These are phyloP conservation scores for Arthrobotrys sinensis DNA, from an alignment of 2,329 filamentous ascomycete genomes.

Conservation along the genomic window DNA sequence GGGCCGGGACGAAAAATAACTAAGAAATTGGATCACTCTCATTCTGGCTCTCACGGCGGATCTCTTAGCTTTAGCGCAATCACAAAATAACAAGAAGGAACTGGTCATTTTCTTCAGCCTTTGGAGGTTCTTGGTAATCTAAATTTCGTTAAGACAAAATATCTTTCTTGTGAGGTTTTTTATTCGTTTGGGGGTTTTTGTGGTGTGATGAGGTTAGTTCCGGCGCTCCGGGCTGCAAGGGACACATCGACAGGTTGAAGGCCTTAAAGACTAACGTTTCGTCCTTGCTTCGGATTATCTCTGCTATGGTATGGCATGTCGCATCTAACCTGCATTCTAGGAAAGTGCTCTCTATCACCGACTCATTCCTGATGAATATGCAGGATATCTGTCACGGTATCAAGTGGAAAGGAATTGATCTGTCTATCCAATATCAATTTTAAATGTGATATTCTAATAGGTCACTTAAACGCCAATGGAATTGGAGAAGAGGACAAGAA, in stretches of 20 bases:
- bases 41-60: constrained; percentile 20
- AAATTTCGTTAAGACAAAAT: constrained; percentile 4
- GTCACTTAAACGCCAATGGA: constrained; percentile 11
- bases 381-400: neutral
- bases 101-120: neutral
- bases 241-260: neutral
- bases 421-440: constrained; percentile 22
- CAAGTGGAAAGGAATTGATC: constrained; percentile 9
- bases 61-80: neutral
- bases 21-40: constrained; percentile 42
- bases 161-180: neutral
- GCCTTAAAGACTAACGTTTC: constrained; percentile 25
- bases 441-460: constrained; percentile 11
- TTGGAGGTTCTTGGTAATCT: neutral
- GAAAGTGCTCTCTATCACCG: constrained; percentile 14
- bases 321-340: constrained; percentile 21
- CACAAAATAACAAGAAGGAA: neutral
- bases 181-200: neutral
- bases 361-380: constrained; percentile 5
- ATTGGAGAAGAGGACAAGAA: neutral
- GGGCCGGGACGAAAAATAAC: neutral
- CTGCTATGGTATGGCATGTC: constrained; percentile 21
- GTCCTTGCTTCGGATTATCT: constrained; percentile 46
- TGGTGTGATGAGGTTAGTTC: too few species aligned
- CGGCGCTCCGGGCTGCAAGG: constrained; percentile 5